These are phyloP conservation scores for Brassica nigra DNA, from an alignment of 345 rosid species.

Conservation along the genomic window DNA sequence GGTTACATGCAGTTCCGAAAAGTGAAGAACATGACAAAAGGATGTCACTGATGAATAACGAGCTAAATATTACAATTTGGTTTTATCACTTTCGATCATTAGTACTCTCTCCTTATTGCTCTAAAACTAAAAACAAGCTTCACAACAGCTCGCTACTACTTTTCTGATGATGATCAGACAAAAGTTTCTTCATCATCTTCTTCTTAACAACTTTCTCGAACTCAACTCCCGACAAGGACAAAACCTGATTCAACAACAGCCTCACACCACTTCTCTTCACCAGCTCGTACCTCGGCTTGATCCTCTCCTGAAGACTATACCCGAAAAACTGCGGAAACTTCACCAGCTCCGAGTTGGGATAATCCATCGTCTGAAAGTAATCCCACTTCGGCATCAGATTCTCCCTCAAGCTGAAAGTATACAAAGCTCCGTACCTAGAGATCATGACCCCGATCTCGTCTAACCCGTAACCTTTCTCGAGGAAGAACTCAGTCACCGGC, in stretches of 20 bases:
- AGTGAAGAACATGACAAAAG: too few relatives aligned
- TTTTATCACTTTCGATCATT: too few relatives aligned
- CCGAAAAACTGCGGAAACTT: slow-evolving; percentile 93
- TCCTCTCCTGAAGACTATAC: slow-evolving; percentile 78
- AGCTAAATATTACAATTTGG: not conserved
- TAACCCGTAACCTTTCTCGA: slow-evolving; percentile 60
- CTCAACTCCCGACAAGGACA: slow-evolving; percentile 57
- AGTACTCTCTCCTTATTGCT: not conserved
- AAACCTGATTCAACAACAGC: slow-evolving; percentile 69
- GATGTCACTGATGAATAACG: not conserved
- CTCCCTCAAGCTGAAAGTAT: slow-evolving; percentile 72
- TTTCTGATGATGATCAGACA: not conserved
- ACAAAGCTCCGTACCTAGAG: slow-evolving; percentile 74
- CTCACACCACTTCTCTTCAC: slow-evolving; percentile 66
- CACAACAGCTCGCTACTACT: not conserved
- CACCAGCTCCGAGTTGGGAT: slow-evolving; percentile 69
- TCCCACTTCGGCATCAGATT: slow-evolving; percentile 89
- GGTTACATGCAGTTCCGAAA: too few relatives aligned
- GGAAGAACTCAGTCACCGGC: slow-evolving; percentile 75
- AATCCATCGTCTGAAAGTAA: slow-evolving; percentile 84
- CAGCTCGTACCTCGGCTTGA: slow-evolving; percentile 75
- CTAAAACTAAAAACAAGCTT: not conserved
- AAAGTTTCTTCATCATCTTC: slow-evolving; percentile 52
- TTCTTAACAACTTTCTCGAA: slow-evolving; percentile 63
- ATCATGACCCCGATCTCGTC: slow-evolving; percentile 73